Evolutionary conservation across 306 rosid genomes (phyloP).

Genomic region (Inga leiocalycina): DNA sequence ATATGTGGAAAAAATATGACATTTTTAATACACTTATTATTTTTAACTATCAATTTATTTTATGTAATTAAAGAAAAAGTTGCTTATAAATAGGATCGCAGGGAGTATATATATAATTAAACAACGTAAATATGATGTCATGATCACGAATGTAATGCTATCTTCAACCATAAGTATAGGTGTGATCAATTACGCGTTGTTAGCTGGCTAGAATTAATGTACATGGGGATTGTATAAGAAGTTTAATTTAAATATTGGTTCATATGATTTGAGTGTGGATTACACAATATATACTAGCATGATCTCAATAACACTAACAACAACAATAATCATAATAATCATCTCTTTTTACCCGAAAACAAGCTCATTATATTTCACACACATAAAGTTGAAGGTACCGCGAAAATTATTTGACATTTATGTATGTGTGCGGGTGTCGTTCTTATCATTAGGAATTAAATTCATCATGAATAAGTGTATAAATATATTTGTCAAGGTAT

Average conservation of each 20-base stretch:
- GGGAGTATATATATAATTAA: not conserved
- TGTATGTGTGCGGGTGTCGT: too few relatives aligned
- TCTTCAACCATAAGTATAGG: not conserved
- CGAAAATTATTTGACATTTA: not conserved
- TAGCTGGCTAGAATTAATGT: not conserved
- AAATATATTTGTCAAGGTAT: not conserved
- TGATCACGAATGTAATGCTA: not conserved
- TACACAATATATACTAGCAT: too few relatives aligned
- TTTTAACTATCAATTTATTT: too few relatives aligned
- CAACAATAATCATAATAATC: too few relatives aligned
- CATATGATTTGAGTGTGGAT: not conserved
- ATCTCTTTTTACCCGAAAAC: not conserved
- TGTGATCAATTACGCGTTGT: not conserved
- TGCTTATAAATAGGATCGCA: too few relatives aligned
- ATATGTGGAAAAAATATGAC: too few relatives aligned
- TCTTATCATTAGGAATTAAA: too few relatives aligned
- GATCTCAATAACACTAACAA: not conserved
- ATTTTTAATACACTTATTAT: too few relatives aligned
- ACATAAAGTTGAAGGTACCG: not conserved
- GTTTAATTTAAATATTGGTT: not conserved
- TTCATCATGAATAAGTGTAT: not conserved
- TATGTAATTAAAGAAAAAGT: too few relatives aligned
- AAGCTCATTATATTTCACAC: not conserved
- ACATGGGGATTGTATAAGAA: not conserved
- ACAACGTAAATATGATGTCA: not conserved